phyloP scores from a whole-genome alignment of 2,329 filamentous ascomycete species.

The Plenodomus tracheiphilus region DNA sequence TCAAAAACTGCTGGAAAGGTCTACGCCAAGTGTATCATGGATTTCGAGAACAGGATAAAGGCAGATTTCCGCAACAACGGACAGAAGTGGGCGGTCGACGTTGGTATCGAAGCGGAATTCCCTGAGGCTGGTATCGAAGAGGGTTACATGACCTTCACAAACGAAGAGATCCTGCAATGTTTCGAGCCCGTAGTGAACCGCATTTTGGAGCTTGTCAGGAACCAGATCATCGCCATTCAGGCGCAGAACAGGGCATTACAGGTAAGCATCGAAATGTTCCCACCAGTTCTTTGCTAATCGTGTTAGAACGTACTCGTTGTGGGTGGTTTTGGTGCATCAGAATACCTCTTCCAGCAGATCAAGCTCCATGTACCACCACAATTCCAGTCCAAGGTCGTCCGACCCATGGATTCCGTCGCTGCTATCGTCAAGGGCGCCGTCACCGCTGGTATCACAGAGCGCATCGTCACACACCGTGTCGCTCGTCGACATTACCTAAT shows the following conservation, averaged over 20 bases:
- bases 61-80: conserved; percentile 99
- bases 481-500: conserved; percentile 98
- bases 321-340: conserved; percentile 95
- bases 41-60: conserved; percentile 99
- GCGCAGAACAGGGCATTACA: conserved; percentile 92
- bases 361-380: conserved; percentile 97
- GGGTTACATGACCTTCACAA: conserved; percentile 99
- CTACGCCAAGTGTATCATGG: conserved; percentile 99
- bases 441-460: conserved; percentile 95
- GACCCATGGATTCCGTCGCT: conserved; percentile 97
- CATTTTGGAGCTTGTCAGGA: conserved; percentile 92
- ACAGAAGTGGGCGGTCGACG: conserved; percentile 98
- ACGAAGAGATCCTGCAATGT: conserved; percentile 98
- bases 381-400: conserved; percentile 97
- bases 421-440: conserved; percentile 98
- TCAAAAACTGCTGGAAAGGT: conserved; percentile 98
- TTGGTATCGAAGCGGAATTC: conserved; percentile 97
- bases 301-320: conserved; percentile 86
- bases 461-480: conserved; percentile 94
- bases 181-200: conserved; percentile 98
- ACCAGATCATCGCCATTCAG: conserved; percentile 99
- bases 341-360: conserved; percentile 99
- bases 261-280: conserved; percentile 47
- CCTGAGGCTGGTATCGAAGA: conserved; percentile 97
- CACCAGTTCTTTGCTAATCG: conserved; percentile 27